Evolutionary conservation across 768 basidiomycete species (phyloP).

Genomic region (Lactifluus piperatus): DNA sequence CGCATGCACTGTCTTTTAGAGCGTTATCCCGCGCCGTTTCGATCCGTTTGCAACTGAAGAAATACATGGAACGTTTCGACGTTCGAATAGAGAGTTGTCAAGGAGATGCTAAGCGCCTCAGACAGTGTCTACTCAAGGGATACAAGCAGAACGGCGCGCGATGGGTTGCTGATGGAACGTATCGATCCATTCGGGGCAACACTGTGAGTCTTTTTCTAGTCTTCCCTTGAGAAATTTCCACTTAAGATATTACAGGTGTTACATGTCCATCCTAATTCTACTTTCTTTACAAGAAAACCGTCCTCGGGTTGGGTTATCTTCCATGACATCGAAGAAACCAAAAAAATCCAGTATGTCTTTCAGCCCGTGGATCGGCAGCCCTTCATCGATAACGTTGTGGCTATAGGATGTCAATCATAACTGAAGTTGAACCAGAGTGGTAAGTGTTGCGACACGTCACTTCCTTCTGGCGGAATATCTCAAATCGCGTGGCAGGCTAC

Average conservation of each 20-base stretch:
- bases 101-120: constrained; percentile 73
- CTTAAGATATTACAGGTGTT: constrained; percentile 45
- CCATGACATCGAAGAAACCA: constrained; percentile 95
- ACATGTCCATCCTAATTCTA: constrained; percentile 89
- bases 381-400: constrained; percentile 18
- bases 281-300: constrained; percentile 88
- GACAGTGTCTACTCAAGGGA: constrained; percentile 85
- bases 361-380: background rate
- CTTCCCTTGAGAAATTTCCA: background rate
- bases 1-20: constrained; percentile 87
- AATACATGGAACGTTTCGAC: constrained; percentile 88
- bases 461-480: background rate
- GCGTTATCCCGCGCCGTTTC: constrained; percentile 91
- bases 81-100: constrained; percentile 80
- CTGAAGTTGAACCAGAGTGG: constrained; percentile 96
- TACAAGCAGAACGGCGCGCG: constrained; percentile 93
- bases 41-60: constrained; percentile 89
- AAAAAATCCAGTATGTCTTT: constrained; percentile 71
- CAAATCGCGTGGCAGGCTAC: constrained; percentile 5
- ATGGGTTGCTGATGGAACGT: constrained; percentile 90
- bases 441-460: constrained; percentile 25
- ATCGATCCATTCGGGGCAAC: constrained; percentile 78
- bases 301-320: constrained; percentile 89
- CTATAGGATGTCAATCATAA: constrained; percentile 78
- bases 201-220: constrained; percentile 40